Conservation (phyloP, 345 rosid genomes). For the Brassica nigra region DNA sequence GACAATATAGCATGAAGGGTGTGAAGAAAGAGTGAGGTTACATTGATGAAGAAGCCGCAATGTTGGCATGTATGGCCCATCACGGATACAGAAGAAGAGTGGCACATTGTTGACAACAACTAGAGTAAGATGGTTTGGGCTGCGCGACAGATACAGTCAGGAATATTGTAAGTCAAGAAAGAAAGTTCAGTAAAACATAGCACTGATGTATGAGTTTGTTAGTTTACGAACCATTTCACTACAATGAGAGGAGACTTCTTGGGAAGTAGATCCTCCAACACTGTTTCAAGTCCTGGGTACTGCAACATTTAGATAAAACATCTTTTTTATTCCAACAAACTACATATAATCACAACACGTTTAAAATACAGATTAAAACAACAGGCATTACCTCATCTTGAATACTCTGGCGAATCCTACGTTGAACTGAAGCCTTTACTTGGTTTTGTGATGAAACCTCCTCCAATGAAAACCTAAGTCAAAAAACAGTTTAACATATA, state of each 20-base stretch:
- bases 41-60: constrained; percentile 95
- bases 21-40: constrained; percentile 32
- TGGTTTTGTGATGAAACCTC: constrained; percentile 97
- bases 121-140: constrained; percentile 93
- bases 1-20: neutral
- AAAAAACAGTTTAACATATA: too few species aligned
- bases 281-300: constrained; percentile 96
- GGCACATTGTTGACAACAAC: constrained; percentile 93
- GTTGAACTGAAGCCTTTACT: constrained; percentile 97
- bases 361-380: neutral
- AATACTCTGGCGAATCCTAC: constrained; percentile 92
- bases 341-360: neutral
- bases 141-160: constrained; percentile 42
- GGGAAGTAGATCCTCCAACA: constrained; percentile 93
- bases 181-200: neutral
- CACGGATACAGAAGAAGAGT: constrained; percentile 90
- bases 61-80: constrained; percentile 99
- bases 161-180: neutral
- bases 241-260: constrained; percentile 90
- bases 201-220: constrained; percentile 18
- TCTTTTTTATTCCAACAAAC: neutral
- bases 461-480: constrained; percentile 88
- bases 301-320: constrained; percentile 35
- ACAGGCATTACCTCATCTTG: constrained; percentile 73
- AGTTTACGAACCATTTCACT: constrained; percentile 69